These are phyloP conservation scores for Lasiodiplodia sp. DNA, from an alignment of 2,329 filamentous ascomycete genomes.

Conservation along the genomic window DNA sequence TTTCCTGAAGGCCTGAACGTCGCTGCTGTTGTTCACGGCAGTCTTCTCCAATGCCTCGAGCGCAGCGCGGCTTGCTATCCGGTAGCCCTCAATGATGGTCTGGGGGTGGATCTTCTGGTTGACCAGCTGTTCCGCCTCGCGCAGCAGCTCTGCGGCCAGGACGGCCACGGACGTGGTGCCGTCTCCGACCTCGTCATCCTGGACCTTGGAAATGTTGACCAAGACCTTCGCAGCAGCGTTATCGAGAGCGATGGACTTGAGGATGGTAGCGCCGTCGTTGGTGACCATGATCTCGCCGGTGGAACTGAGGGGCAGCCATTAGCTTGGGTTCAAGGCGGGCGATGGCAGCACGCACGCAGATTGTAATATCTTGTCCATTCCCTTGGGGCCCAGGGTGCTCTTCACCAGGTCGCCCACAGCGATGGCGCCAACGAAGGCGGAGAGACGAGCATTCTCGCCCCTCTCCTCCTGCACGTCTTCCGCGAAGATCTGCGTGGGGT, in stretches of 20 bases:
- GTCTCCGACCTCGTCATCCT: slow-evolving; percentile 98
- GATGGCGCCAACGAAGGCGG: slow-evolving; percentile 98
- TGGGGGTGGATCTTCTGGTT: slow-evolving; percentile 99
- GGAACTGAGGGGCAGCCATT: slow-evolving; percentile 64
- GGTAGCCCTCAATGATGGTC: slow-evolving; percentile 98
- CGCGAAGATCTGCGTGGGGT: slow-evolving; percentile 97
- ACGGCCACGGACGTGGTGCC: slow-evolving; percentile 98
- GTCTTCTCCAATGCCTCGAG: slow-evolving; percentile 82
- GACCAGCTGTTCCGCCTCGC: slow-evolving; percentile 96
- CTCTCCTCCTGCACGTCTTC: slow-evolving; percentile 98
- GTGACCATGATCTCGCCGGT: slow-evolving; percentile 98
- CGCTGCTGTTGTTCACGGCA: slow-evolving; percentile 88
- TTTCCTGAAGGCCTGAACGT: slow-evolving; percentile 82
- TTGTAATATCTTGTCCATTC: slow-evolving; percentile 98
- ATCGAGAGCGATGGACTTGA: slow-evolving; percentile 97
- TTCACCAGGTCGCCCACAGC: slow-evolving; percentile 97
- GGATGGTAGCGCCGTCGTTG: slow-evolving; percentile 97
- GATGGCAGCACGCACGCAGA: slow-evolving; percentile 72
- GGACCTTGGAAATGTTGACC: slow-evolving; percentile 99
- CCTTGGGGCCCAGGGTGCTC: slow-evolving; percentile 95
- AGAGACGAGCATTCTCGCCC: slow-evolving; percentile 97
- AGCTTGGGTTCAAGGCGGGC: slow-evolving; percentile 33
- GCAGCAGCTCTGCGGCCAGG: slow-evolving; percentile 89
- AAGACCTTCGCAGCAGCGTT: slow-evolving; percentile 98
- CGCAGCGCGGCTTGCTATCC: slow-evolving; percentile 92